phyloP scores from a whole-genome alignment of 2,329 filamentous ascomycete genomes.

The Colletotrichum orchidophilum region DNA sequence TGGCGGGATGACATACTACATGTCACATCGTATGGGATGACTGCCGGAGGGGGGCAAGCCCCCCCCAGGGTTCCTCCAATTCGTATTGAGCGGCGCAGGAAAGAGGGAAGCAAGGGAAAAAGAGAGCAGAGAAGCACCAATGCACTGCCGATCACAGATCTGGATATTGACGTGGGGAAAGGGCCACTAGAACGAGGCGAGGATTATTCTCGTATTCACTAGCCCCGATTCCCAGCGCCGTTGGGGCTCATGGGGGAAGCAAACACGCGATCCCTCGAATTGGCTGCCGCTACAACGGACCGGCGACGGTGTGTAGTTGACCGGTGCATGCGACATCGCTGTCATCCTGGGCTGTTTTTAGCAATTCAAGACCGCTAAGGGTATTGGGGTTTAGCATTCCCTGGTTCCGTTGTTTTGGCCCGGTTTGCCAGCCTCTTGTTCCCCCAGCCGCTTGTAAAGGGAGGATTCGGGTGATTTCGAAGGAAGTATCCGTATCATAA shows the following conservation, averaged over 20 bases:
- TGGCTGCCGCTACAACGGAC: slow-evolving; percentile 1
- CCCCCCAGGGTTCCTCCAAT: slow-evolving; percentile 13
- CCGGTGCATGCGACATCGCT: neutral
- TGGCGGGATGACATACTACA: slow-evolving; percentile 19
- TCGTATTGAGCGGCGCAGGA: slow-evolving; percentile 22
- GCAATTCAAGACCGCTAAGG: slow-evolving; percentile 1
- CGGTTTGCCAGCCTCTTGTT: slow-evolving; percentile 17
- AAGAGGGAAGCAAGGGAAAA: neutral
- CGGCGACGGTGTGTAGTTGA: neutral
- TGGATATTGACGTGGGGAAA: slow-evolving; percentile 23
- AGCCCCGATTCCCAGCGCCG: neutral
- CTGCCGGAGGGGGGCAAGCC: slow-evolving; percentile 10
- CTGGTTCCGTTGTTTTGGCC: neutral
- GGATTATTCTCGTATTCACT: slow-evolving; percentile 30
- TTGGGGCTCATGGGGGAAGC: neutral
- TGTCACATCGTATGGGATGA: slow-evolving; percentile 28
- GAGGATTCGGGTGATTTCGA: neutral
- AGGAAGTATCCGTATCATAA: neutral
- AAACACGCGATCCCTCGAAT: slow-evolving; percentile 5
- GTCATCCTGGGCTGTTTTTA: slow-evolving; percentile 26
- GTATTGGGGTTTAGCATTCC: neutral
- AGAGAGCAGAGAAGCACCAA: neutral
- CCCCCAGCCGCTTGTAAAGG: neutral
- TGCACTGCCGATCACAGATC: slow-evolving; percentile 28
- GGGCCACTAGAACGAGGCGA: neutral